Evolutionary conservation across 2,329 filamentous ascomycete species (phyloP).

Genomic region (Xylariaceae sp.): DNA sequence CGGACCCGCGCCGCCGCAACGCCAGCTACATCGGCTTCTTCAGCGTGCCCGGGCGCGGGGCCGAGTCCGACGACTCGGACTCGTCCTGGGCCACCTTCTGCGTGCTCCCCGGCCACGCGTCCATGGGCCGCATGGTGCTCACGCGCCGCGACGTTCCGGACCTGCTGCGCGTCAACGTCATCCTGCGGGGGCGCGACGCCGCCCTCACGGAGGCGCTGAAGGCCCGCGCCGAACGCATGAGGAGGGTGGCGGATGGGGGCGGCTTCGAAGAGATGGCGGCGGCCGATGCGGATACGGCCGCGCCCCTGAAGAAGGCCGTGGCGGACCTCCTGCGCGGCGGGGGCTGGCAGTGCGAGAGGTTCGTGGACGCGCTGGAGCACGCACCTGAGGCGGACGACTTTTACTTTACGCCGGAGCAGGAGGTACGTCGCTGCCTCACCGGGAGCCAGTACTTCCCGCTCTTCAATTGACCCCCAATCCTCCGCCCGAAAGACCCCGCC

Average conservation of each 20-base stretch:
- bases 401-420: slow-evolving; percentile 32
- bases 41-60: slow-evolving; percentile 14
- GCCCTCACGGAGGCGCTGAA: slow-evolving; percentile 6
- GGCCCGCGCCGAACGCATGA: too few relatives aligned
- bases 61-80: too few relatives aligned
- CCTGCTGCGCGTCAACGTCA: slow-evolving; percentile 13
- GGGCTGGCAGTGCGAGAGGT: slow-evolving; percentile 36
- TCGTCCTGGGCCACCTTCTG: slow-evolving; percentile 6
- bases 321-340: slow-evolving; percentile 33
- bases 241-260: too few relatives aligned
- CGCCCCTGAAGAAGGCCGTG: slow-evolving; percentile 33
- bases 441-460: slow-evolving; percentile 23
- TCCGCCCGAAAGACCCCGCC: too few relatives aligned
- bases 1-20: slow-evolving; percentile 11
- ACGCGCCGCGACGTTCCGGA: slow-evolving; percentile 14
- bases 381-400: slow-evolving; percentile 31
- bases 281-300: slow-evolving; percentile 20
- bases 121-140: slow-evolving; percentile 3
- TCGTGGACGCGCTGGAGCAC: slow-evolving; percentile 28
- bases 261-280: too few relatives aligned
- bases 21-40: slow-evolving; percentile 21
- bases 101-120: slow-evolving; percentile 2
- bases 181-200: slow-evolving; percentile 2
- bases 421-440: too few relatives aligned
- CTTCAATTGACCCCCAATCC: too few relatives aligned